Conservation (phyloP, 2,329 filamentous ascomycete species). For the Hypoxylon sp. region DNA sequence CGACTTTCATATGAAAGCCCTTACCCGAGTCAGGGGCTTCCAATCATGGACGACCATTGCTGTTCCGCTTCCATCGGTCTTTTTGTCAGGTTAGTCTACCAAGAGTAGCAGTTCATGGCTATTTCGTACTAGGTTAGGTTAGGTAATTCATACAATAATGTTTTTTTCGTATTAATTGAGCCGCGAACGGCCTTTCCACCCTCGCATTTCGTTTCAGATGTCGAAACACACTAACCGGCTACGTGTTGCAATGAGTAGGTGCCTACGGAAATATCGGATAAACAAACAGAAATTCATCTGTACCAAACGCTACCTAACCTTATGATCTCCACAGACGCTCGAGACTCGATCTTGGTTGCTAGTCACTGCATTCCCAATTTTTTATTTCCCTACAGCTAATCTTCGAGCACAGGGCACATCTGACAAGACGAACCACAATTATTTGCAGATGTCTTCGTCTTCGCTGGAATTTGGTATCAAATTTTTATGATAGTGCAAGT, state of each 20-base stretch:
- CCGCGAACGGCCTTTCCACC: slow-evolving; percentile 5
- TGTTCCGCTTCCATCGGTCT: slow-evolving; percentile 16
- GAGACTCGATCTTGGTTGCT: slow-evolving; percentile 33
- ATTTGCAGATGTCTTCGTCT: neutral
- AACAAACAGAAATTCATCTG: slow-evolving; percentile 4
- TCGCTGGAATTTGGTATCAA: neutral
- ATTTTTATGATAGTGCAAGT: neutral
- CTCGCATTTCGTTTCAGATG: slow-evolving; percentile 34
- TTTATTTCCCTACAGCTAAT: slow-evolving; percentile 21
- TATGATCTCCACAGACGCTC: slow-evolving; percentile 26
- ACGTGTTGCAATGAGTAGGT: neutral
- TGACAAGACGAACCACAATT: neutral
- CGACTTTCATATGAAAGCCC: neutral
- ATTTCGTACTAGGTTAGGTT: slow-evolving; percentile 22
- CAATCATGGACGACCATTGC: neutral
- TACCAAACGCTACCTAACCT: too few relatives aligned
- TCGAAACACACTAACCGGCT: slow-evolving; percentile 9
- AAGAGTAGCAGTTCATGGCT: neutral
- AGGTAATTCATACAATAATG: neutral
- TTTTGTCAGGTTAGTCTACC: slow-evolving; percentile 11
- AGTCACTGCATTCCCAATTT: slow-evolving; percentile 17
- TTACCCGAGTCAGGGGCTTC: slow-evolving; percentile 25
- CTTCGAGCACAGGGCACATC: slow-evolving; percentile 6
- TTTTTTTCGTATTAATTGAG: neutral
- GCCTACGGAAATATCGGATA: slow-evolving; percentile 26